Evolutionary conservation across 345 rosid genomes (phyloP), one percentile per base, ranked within the genome.

Genomic region (Noccaea bulbosa): DNA sequence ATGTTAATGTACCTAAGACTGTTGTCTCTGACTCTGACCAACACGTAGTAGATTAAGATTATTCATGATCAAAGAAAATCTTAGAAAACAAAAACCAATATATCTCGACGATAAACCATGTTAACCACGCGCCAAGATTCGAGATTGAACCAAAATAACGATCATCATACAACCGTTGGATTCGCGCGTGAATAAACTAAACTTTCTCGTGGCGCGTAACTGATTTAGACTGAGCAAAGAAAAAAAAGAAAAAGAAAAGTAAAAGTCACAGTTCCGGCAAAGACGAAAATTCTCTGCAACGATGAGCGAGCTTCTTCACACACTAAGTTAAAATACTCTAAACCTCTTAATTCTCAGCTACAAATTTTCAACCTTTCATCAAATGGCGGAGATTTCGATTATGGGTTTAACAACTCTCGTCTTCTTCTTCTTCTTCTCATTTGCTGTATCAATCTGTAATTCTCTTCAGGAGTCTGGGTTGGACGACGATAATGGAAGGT

Each of bases 21-120:
- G 45, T 53, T 44, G 70, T 75, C 78, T 45, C 74, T 68, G 79
- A 75, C 78, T 45, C 74, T 68, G 79, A 75, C 74, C 74, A 62
- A 62, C 70, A 69, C 65, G 45, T 62, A 53, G 22, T 59, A 58
- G n/a, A n/a, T n/a, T n/a, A n/a, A n/a, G 14, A 40, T 4, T 54
- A 53, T 22, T 53, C 30, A 50, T 51, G 9, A 35, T 38, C 38
- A 14, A 9, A 62, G n/a, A 62, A 24, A 52, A 9, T 34, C 7
- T 45, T 6, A 4, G 4, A 9, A 66, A 48, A 34, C 32, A 45
- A 54, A 55, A 11, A 38, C 5, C 5, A 12, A 8, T 7, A 12
- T 22, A 41, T 34, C 57, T 64, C 56, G 47, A 15, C 43, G 17
- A 43, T 8, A n/a, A 2, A 37, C 45, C n/a, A 8, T 38, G 11